Evolutionary conservation across 2,329 filamentous ascomycete species (phyloP), one percentile per base, ranked within the genome.

Genomic region (Colletotrichum chlorophyti): DNA sequence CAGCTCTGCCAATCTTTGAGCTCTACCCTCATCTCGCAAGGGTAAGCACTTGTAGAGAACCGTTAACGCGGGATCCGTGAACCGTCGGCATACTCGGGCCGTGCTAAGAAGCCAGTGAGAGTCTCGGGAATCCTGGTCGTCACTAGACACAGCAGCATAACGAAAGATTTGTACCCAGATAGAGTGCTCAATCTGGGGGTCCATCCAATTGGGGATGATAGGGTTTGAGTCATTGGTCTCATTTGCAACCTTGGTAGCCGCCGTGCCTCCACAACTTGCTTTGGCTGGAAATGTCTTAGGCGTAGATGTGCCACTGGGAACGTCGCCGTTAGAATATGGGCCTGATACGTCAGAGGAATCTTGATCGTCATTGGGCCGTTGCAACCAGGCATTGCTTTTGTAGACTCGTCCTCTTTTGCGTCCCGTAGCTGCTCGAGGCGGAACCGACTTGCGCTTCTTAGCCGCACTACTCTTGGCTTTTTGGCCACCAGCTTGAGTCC

Each of bases 31-130:
- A 31, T 68, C 74, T 58, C 83, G 79, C 40, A 95, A 76, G 1
- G 87, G 86, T 8, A 91, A 91, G 5, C 79, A 84, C 42, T 82
- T 79, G 69, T 95, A 95, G 5, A 96, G 78, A 1, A 85, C 88
- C 5, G 86, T 86, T 47, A 95, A 73, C 2, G 90, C 90, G 5
- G 91, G 89, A 65, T 93, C 91, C 0, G 83, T 76, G 55, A 93
- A 91, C 3, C 79, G 71, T 47, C 79, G 83, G 64, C 88, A 93
- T 14, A 86, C 75, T 2, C 81, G 78, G 31, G 89, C 85, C 40
- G 83, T 76, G n/a, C 79, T 77, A 9, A 89, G 72, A 6, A 96
- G 82, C 89, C 89, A 92, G 65, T 79, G 77, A 11, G 78, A 79
- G 66, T 78, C 76, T 68, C 76, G 23, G 10, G 47, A 12, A 32